Conservation (phyloP, 495 filamentous ascomycete species). For the Penicillium canescens region DNA sequence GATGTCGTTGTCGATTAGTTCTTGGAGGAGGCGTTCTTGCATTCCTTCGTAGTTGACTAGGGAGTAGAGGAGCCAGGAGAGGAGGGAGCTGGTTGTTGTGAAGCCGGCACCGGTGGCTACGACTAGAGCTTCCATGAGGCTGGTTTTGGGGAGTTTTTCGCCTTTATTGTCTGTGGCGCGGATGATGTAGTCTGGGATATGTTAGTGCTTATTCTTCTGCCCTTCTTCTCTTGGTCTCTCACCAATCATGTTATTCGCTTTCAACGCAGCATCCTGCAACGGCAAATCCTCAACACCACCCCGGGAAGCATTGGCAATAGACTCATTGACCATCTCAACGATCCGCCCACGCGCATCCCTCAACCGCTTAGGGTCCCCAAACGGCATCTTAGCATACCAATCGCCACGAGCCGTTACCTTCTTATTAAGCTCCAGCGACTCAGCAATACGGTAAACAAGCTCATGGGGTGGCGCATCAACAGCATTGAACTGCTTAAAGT, state of each 20-base stretch:
- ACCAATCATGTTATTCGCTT: slow-evolving; percentile 48
- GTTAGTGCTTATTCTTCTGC: neutral
- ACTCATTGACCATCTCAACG: slow-evolving; percentile 36
- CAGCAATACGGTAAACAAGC: slow-evolving; percentile 41
- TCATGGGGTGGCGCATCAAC: slow-evolving; percentile 42
- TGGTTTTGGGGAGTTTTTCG: slow-evolving; percentile 45
- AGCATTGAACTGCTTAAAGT: slow-evolving; percentile 52
- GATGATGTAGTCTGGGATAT: slow-evolving; percentile 40
- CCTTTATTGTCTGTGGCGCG: slow-evolving; percentile 54
- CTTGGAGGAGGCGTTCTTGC: slow-evolving; percentile 54
- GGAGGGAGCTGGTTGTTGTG: slow-evolving; percentile 50
- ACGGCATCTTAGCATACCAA: slow-evolving; percentile 54
- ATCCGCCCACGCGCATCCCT: slow-evolving; percentile 24
- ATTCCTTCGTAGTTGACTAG: slow-evolving; percentile 47
- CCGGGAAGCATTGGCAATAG: slow-evolving; percentile 30
- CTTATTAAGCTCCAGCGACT: slow-evolving; percentile 51
- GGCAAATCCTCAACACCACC: slow-evolving; percentile 42
- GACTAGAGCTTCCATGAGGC: slow-evolving; percentile 28
- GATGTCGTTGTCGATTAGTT: slow-evolving; percentile 51
- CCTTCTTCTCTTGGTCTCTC: slow-evolving; percentile 4
- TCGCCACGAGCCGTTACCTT: slow-evolving; percentile 46
- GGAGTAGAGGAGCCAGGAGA: slow-evolving; percentile 56
- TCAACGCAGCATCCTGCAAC: slow-evolving; percentile 51
- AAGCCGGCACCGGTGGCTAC: slow-evolving; percentile 53
- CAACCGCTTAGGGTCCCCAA: slow-evolving; percentile 48